Evolutionary conservation across 2,329 filamentous ascomycete species (phyloP).

Genomic region (Colletotrichum brevisporum): DNA sequence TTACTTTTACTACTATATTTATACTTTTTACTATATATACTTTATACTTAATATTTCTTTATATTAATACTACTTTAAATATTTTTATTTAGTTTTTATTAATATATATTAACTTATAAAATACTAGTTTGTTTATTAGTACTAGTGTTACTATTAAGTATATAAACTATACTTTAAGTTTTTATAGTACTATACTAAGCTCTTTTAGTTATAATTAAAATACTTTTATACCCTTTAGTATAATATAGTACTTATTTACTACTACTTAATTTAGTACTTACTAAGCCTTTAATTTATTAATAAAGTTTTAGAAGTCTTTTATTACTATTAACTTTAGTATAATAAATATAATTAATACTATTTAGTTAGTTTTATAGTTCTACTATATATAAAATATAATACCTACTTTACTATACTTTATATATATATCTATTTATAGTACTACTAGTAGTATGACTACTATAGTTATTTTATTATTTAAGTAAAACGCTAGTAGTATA

Average conservation of each 20-base stretch:
- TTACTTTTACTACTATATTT: not conserved
- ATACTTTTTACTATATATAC: not conserved
- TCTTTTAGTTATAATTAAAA: not conserved
- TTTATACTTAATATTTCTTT: not conserved
- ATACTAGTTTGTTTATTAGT: not conserved
- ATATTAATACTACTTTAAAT: not conserved
- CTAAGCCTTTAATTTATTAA: not conserved
- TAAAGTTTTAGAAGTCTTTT: not conserved
- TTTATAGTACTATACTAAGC: not conserved
- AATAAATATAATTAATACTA: not conserved
- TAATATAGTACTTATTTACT: not conserved
- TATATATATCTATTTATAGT: not conserved
- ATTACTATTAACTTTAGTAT: not conserved
- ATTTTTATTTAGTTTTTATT: not conserved
- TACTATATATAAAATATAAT: not conserved
- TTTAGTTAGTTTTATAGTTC: not conserved
- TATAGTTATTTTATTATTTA: not conserved
- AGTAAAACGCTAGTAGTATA: constrained; percentile 3
- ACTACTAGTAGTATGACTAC: not conserved
- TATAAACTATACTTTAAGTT: not conserved
- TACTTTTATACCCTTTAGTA: not conserved
- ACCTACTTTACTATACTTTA: not conserved
- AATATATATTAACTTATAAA: not conserved
- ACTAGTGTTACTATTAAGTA: not conserved
- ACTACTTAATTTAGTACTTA: not conserved